Evolutionary conservation across 2,329 filamentous ascomycete species (phyloP).

Genomic region (Periconia sp.): DNA sequence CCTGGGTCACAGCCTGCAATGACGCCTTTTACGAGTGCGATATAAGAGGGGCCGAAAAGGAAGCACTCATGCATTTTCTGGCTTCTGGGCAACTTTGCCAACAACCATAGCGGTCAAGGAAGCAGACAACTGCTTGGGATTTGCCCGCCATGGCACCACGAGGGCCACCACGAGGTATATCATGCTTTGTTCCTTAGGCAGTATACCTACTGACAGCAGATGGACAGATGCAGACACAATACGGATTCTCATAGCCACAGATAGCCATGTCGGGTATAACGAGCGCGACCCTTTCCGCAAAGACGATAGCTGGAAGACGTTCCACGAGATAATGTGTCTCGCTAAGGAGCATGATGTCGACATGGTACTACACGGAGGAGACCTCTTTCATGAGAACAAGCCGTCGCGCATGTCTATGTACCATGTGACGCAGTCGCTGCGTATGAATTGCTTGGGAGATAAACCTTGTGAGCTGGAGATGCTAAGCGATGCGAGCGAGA

Average conservation of each 20-base stretch:
- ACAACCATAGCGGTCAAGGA: no score
- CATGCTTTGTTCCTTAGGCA: no score
- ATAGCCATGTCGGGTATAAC: slow-evolving; percentile 97
- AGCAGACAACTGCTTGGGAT: no score
- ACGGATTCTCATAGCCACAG: slow-evolving; percentile 89
- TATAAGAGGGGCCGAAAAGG: no score
- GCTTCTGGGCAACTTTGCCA: no score
- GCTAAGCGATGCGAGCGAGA: slow-evolving; percentile 88
- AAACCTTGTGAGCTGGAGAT: slow-evolving; percentile 96
- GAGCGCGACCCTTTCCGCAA: slow-evolving; percentile 94
- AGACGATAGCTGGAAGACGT: slow-evolving; percentile 95
- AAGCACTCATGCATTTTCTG: no score
- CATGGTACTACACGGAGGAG: slow-evolving; percentile 94
- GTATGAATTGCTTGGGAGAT: slow-evolving; percentile 92
- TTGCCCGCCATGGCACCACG: slow-evolving; percentile 34
- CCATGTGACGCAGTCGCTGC: slow-evolving; percentile 93
- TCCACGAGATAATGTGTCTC: slow-evolving; percentile 92
- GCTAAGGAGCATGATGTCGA: slow-evolving; percentile 90
- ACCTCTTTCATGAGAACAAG: slow-evolving; percentile 98
- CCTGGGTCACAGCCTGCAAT: no score
- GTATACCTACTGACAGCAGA: slow-evolving; percentile 13
- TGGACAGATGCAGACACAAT: slow-evolving; percentile 71
- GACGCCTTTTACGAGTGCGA: no score
- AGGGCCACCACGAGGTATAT: slow-evolving; percentile 32
- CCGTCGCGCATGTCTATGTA: slow-evolving; percentile 95